Conservation (phyloP, 1,284 basidiomycete species). For the Ustilago shanxiensis region DNA sequence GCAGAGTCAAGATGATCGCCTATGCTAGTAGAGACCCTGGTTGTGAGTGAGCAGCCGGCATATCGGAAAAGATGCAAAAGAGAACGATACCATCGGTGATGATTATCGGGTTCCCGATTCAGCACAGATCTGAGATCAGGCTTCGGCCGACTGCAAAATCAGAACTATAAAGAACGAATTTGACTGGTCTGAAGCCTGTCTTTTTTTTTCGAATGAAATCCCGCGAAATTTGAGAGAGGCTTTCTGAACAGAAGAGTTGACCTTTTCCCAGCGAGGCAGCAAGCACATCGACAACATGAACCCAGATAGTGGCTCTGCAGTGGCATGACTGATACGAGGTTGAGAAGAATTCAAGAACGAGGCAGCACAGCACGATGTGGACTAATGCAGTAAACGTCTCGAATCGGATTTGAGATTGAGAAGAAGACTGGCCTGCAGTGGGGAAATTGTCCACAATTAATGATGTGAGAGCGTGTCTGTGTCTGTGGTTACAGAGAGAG, state of each 20-base stretch:
- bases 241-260: no score
- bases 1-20: background rate
- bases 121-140: background rate
- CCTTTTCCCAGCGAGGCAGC: no score
- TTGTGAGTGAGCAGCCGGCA: background rate
- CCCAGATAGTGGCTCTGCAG: slow-evolving; percentile 20
- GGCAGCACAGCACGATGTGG: slow-evolving; percentile 28
- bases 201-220: no score
- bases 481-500: no score
- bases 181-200: no score
- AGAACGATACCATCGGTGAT: background rate
- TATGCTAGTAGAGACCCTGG: no score
- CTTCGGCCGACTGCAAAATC: background rate
- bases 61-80: background rate
- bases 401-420: background rate
- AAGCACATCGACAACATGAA: no score
- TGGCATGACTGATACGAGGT: background rate
- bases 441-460: background rate
- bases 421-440: background rate
- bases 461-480: background rate
- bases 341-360: background rate
- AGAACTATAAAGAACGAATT: background rate
- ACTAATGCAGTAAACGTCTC: background rate
- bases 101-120: background rate
- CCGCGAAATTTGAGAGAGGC: background rate